Base-by-base conservation (phyloP, 1,284 basidiomycete species). In the Cutaneotrichosporon sp. region DNA sequence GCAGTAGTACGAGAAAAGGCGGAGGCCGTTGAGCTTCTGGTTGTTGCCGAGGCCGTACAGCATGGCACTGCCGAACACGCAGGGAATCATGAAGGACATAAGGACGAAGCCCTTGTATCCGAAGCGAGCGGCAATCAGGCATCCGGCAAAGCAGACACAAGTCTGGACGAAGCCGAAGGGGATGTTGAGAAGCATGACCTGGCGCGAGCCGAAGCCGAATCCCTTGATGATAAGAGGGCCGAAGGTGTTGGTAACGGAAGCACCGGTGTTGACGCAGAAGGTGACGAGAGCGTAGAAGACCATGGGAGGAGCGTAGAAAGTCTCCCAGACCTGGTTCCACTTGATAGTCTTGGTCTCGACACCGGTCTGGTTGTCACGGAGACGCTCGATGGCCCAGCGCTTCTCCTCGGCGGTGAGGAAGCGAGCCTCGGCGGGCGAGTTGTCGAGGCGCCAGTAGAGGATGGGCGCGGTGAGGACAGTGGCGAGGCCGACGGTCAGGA, bases 341-440 rank as follows among this genome's bases (percentile, higher is more conserved):
- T 70, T 68, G 65, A 75, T 62, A 24, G 62, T 54, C 46, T 59
- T 61, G 10, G 57, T 58, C 34, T 55, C 61, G 25, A 64, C 61
- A 51, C 70, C 71, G 2, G 66, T 64, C 39, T 74, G 61, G 60
- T 75, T 75, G 55, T 70, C 68, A 19, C 67, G 57, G 6, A 75
- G 61, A 20, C 73, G 63, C 62, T 75, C 71, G 29, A 74, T 64
- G 17, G 67, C 73, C 63, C 64, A 68, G 22, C 24, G 19, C 49
- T 70, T 66, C 55, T 72, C 65, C 32, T 58, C 46, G 5, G 59
- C 43, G 2, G 62, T 60, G 17, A 72, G 62, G 63, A 69, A 75
- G 19, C 62, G 60, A 8, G 73, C 72, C 17, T 57, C 54, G 4
- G 59, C 66, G 19, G 70, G 67, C 32, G 61, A 62, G 59, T 73